Base-by-base conservation (phyloP, 1,139 yeast species). In the Saccharomyces hybrid region DNA sequence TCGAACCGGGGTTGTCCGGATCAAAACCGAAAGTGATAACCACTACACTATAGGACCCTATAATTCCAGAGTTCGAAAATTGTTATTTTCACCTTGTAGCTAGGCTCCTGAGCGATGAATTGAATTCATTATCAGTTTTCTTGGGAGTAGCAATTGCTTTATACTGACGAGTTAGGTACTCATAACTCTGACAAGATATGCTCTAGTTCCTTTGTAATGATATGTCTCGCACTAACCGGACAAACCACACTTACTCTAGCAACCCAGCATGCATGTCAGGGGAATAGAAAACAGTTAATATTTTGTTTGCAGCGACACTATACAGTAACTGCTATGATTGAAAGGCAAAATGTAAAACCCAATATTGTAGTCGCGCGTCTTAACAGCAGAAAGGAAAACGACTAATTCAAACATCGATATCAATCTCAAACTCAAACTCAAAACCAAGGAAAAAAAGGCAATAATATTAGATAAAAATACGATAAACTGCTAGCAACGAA, bases 1-100 rank as follows among this genome's bases (percentile, higher is more conserved):
- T 85, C 91, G 91, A 86, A 85, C 91, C 86, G 90, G 89, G 89
- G 91, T 86, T 83, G 82, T 78, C 75, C 83, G 90, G 89, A 84
- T 78, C 82, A 79, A 78, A 79, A 78, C 82, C 82, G 81, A 78
- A 75, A 75, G 83, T 79, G 82, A 79, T 79, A 77, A 79, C 83
- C 82, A 78, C 82, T 79, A 79, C 82, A 79, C 82, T 78, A 79
- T 78, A 78, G 50, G 28, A 51, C 53, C 53, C 6, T 27, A 27
- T 11, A 26, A 46, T 46, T 5, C 29, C 16, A 11, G 14, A 29
- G 34, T 29, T 29, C 34, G 6, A 11, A 11, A 29, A 2, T 11
- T 11, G n/a, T 29, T 29, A 11, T 29, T 29, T 7, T 9, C n/a
- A 9, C n/a, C n/a, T 29, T 29, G n/a, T 28, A 28, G 31, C 31